Percentiles rank a stretch among this genome's conserved stretches.
phyloP scores from a whole-genome alignment of 2,329 filamentous ascomycete species.

The Canariomyces notabilis region DNA sequence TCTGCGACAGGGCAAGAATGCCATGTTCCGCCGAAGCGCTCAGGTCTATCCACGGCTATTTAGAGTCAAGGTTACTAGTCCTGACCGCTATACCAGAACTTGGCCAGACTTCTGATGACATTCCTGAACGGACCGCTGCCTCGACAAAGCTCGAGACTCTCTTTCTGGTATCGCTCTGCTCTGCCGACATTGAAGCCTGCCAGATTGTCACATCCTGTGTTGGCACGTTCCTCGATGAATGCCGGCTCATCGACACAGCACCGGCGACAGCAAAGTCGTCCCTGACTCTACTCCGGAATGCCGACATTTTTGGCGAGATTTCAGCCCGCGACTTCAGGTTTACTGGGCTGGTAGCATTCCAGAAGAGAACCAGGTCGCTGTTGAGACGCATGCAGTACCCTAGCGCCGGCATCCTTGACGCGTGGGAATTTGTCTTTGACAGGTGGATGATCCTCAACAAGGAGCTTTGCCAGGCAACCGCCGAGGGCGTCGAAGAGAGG shows the following conservation, averaged over 20 bases:
- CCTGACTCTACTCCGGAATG: constrained; percentile 53
- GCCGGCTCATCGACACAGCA: constrained; percentile 47
- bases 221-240: constrained; percentile 58
- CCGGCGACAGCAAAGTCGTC: constrained; percentile 47
- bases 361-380: constrained; percentile 58
- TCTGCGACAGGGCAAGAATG: constrained; percentile 45
- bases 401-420: constrained; percentile 60
- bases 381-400: constrained; percentile 57
- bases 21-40: constrained; percentile 42
- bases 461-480: constrained; percentile 51
- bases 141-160: constrained; percentile 56
- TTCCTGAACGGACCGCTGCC: constrained; percentile 49
- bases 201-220: constrained; percentile 60
- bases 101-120: constrained; percentile 48
- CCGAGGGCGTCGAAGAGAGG: constrained; percentile 50
- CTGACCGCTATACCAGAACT: constrained; percentile 49
- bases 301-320: constrained; percentile 56
- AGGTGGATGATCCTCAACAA: constrained; percentile 61
- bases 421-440: constrained; percentile 63
- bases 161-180: constrained; percentile 60
- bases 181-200: constrained; percentile 60
- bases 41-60: constrained; percentile 48
- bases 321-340: constrained; percentile 60
- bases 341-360: constrained; percentile 64
- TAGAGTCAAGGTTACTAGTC: constrained; percentile 51